Evolutionary conservation across 2,329 filamentous ascomycete species (phyloP).

Genomic region (Fusarium setosum): DNA sequence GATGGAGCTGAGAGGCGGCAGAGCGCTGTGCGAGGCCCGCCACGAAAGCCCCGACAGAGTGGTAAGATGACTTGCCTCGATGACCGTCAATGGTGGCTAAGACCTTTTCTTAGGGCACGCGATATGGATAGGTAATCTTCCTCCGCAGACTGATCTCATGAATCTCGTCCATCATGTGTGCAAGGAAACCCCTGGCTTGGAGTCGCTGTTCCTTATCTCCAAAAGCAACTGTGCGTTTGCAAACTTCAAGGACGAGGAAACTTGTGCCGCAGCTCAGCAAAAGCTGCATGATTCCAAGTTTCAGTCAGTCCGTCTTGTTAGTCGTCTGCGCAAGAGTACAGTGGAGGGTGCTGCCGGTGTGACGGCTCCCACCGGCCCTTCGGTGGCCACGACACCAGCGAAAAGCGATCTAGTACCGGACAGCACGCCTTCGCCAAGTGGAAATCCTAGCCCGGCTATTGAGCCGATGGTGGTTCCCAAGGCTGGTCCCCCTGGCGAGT

Average conservation of each 20-base stretch:
- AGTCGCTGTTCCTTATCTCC: constrained; percentile 93
- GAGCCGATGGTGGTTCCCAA: constrained; percentile 9
- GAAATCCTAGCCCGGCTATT: constrained; percentile 2
- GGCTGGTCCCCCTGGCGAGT: constrained; percentile 10
- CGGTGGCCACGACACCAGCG: constrained; percentile 50
- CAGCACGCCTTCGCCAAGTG: not conserved
- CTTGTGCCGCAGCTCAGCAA: constrained; percentile 80
- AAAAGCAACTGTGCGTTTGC: constrained; percentile 98
- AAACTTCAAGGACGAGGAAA: constrained; percentile 86
- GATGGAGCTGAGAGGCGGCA: constrained; percentile 37
- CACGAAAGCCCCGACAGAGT: constrained; percentile 64
- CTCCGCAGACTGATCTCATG: constrained; percentile 83
- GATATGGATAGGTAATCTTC: constrained; percentile 95
- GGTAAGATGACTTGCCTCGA: constrained; percentile 56
- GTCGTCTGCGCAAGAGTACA: constrained; percentile 75
- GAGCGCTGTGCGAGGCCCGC: constrained; percentile 48
- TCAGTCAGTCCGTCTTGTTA: constrained; percentile 86
- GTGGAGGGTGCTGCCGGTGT: constrained; percentile 59
- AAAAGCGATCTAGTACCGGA: constrained; percentile 27
- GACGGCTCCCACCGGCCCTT: constrained; percentile 66
- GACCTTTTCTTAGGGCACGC: constrained; percentile 72
- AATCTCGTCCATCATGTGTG: constrained; percentile 93
- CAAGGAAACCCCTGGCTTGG: constrained; percentile 79
- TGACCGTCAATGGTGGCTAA: constrained; percentile 10
- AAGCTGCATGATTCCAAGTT: constrained; percentile 93